Evolutionary conservation across 177 flowering plant species (phyloP), one percentile per base, ranked within the genome.

Genomic region (Tripterygium wilfordii): DNA sequence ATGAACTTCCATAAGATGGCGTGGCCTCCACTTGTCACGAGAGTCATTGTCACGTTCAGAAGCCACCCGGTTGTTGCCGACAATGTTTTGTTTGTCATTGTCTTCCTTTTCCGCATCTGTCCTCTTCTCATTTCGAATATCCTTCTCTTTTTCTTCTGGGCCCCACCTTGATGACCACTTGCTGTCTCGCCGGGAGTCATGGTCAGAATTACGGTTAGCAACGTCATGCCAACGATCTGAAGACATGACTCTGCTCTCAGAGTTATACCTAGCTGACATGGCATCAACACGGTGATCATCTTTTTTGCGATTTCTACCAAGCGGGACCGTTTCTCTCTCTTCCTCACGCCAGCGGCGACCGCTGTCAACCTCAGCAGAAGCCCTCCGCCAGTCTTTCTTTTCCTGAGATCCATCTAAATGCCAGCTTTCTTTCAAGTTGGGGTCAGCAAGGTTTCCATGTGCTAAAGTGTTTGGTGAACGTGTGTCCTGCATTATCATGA

Each of bases 261-360:
- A n/a, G 5, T 53, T 51, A 32, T 90, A 96, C 44, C 77, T 69
- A 7, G 28, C 58, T 21, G 74, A 52, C 31, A 49, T 59, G 61
- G 12, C 66, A 46, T 85, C 94, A 63, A 54, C 44, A 18, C 96
- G 90, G 5, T 88, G 84, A 52, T 85, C 98, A 30, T 66, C 66
- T 62, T 92, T 92, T 58, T 89, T 71, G 45, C 87, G 84, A 25
- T 83, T 92, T 69, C 86, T 88, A 47, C 81, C 86, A 56, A 89
- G 82, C 51, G 80, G 55, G 49, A 85, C 74, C 39, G 96, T 92
- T 65, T 92, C 98, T 57, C 98, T 80, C 69, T 92, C 98, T 66
- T 92, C 98, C 66, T 92, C 96, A 58, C 91, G 95, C 98, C 98
- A 92, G 45, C 91, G 88, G 41, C 94, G 91, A 36, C 63, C 69